Conservation (phyloP, 116 monocot genomes). For the Zostera marina region DNA sequence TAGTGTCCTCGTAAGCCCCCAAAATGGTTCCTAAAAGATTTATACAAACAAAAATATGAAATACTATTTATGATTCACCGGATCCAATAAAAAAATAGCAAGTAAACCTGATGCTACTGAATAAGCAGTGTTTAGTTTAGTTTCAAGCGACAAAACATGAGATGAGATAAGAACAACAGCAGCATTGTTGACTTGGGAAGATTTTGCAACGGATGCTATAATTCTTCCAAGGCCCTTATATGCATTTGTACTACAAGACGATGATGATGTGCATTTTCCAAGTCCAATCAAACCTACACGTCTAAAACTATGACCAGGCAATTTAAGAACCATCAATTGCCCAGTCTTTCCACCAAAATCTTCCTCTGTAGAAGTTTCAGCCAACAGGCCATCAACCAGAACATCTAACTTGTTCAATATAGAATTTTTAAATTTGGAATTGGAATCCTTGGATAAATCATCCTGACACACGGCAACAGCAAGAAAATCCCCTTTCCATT, state of each 20-base stretch:
- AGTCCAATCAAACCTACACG: slow-evolving; percentile 58
- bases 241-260: slow-evolving; percentile 16
- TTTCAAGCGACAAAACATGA: slow-evolving; percentile 21
- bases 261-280: slow-evolving; percentile 20
- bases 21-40: slow-evolving; percentile 44
- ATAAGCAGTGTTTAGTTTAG: slow-evolving; percentile 44
- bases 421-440: slow-evolving; percentile 59
- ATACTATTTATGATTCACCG: background rate
- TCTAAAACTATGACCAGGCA: slow-evolving; percentile 66
- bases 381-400: slow-evolving; percentile 49
- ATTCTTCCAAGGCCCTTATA: slow-evolving; percentile 57
- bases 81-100: background rate
- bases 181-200: slow-evolving; percentile 51
- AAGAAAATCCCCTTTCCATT: slow-evolving; percentile 94
- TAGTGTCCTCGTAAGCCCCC: slow-evolving; percentile 71
- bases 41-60: slow-evolving; percentile 1
- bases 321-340: slow-evolving; percentile 63
- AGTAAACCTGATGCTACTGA: slow-evolving; percentile 57
- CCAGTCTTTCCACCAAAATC: slow-evolving; percentile 89
- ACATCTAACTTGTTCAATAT: slow-evolving; percentile 62
- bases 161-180: slow-evolving; percentile 67
- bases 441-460: slow-evolving; percentile 57
- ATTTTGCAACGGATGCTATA: slow-evolving; percentile 59
- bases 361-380: slow-evolving; percentile 58
- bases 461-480: slow-evolving; percentile 70